Conservation (phyloP, 2,329 filamentous ascomycete genomes). For the Aspergillus caelatus region DNA sequence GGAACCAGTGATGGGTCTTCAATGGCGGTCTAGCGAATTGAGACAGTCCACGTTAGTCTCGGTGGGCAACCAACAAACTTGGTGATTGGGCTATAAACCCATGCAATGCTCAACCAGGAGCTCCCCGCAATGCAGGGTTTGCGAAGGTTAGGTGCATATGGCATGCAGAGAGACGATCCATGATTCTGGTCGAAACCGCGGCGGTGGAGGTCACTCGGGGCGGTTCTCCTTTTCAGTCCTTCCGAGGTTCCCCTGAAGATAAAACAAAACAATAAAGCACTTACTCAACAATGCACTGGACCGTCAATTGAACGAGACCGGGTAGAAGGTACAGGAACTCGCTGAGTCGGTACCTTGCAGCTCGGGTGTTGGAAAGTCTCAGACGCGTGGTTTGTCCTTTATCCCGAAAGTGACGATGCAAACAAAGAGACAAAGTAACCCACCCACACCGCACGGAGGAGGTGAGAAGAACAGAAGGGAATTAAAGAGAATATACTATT, state of each 20-base stretch:
- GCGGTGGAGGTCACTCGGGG: slow-evolving; percentile 6
- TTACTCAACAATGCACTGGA: not conserved
- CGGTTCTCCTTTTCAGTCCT: slow-evolving; percentile 2
- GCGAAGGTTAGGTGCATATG: not conserved
- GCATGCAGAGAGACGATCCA: not conserved
- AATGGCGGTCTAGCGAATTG: slow-evolving; percentile 17
- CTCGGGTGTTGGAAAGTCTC: not conserved
- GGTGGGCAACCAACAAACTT: not conserved
- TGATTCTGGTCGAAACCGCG: slow-evolving; percentile 8
- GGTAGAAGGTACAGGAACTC: not conserved
- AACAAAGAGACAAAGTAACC: not conserved
- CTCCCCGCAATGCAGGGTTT: not conserved
- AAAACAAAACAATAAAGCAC: not conserved
- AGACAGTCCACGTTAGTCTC: slow-evolving; percentile 18
- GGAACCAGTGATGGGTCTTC: slow-evolving; percentile 8
- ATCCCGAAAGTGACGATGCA: not conserved
- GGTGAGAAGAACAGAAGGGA: slow-evolving; percentile 13
- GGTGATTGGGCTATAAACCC: not conserved
- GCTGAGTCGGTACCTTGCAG: not conserved
- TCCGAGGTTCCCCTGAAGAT: slow-evolving; percentile 5
- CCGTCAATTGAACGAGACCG: not conserved
- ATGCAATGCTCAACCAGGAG: not conserved
- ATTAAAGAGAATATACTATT: slow-evolving; percentile 19
- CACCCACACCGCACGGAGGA: not conserved
- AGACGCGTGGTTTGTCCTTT: slow-evolving; percentile 6